Evolutionary conservation across 1,139 yeast genomes (phyloP), one percentile per base, ranked within the genome.

Genomic region (Komagataea norvegica): DNA sequence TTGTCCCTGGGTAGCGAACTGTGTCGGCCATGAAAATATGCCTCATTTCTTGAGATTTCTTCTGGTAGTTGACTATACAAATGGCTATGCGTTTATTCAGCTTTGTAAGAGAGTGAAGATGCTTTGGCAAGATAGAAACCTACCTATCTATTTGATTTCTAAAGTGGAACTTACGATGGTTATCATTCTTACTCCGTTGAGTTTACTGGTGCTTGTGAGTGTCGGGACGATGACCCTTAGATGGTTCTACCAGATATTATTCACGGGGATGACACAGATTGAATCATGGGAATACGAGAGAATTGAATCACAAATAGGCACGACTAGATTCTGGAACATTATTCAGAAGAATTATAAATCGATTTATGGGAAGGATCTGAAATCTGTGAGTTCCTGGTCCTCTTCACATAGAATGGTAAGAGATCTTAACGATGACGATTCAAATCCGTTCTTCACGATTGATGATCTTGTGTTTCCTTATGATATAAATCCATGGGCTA

Each of bases 281-380:
- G 98, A 91, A 59, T 67, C 73, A 3, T 91, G 98, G 98, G 97
- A 91, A 52, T 63, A 71, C 62, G 97, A 91, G 48, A 70, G 97
- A 44, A 65, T 87, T 2, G 87, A 78, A 40, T 68, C 78, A 8
- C 85, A 81, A 48, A 70, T 80, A 42, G 68, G 62, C 35, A 68
- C 72, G 1, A 76, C 70, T 31, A 55, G 74, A 29, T 61, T 78
- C 41, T 76, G 84, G 79, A 45, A 53, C 8, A 71, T 64, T 39
- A 66, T 79, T 7, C 51, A 72, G 25, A 48, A 48, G n/a, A 79
- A 78, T 50, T 76, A 74, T 51, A 34, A 46, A 17, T 41, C 47
- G 17, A 44, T 76, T 3, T 70, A 76, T 48, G 67, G 69, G 4
- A 64, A 60, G 34, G 56, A 59, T 5, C 56, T 77, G 51, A 78